Evolutionary conservation across 805 yeast genomes (phyloP).

Genomic region (Lipomyces mesembrius): DNA sequence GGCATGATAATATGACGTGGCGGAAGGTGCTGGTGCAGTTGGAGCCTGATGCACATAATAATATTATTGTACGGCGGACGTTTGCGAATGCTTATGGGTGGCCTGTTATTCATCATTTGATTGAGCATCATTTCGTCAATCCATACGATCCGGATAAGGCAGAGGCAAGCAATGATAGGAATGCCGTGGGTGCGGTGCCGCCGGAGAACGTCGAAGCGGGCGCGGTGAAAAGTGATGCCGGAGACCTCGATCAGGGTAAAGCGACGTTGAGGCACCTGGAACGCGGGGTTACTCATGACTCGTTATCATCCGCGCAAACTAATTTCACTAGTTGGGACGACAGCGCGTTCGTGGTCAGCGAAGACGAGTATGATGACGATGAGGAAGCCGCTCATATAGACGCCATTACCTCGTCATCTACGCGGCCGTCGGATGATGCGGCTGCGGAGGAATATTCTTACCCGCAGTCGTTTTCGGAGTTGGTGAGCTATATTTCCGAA

Average conservation of each 20-base stretch:
- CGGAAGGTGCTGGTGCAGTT: slow-evolving; percentile 84
- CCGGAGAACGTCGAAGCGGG: not conserved
- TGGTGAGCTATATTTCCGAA: slow-evolving; percentile 23
- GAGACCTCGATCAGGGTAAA: not conserved
- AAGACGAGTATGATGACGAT: slow-evolving; percentile 23
- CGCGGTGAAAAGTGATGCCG: not conserved
- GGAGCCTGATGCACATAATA: slow-evolving; percentile 94
- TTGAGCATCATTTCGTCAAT: slow-evolving; percentile 61
- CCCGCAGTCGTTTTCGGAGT: slow-evolving; percentile 13
- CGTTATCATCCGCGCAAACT: slow-evolving; percentile 5
- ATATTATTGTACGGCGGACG: slow-evolving; percentile 82
- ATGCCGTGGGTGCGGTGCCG: not conserved
- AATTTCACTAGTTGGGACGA: slow-evolving; percentile 29
- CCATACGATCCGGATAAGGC: slow-evolving; percentile 34
- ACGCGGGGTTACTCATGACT: not conserved
- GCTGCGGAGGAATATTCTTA: slow-evolving; percentile 6
- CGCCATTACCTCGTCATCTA: not conserved
- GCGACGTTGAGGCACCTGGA: not conserved
- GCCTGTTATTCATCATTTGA: slow-evolving; percentile 86
- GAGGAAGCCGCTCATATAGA: not conserved
- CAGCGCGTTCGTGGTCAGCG: slow-evolving; percentile 26
- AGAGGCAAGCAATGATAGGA: not conserved
- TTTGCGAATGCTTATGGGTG: slow-evolving; percentile 95
- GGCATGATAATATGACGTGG: slow-evolving; percentile 88
- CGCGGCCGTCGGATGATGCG: slow-evolving; percentile 3